These are phyloP conservation scores for Volvox carteri DNA, from an alignment of 163 green algal genomes.

Conservation along the genomic window DNA sequence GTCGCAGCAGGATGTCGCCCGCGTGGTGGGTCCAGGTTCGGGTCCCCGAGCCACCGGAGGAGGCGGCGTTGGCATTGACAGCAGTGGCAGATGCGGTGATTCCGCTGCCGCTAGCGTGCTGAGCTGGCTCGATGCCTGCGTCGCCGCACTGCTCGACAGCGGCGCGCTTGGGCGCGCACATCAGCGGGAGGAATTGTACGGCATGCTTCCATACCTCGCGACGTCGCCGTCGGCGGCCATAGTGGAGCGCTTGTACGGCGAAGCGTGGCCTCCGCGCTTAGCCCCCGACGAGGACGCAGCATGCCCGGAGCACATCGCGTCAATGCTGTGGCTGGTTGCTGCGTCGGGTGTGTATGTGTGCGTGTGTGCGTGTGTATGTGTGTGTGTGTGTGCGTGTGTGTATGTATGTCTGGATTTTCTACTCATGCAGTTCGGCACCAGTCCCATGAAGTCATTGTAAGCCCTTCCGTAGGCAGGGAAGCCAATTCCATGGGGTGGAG, in stretches of 20 bases:
- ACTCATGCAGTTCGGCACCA: no score
- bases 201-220: conserved; percentile 34
- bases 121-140: conserved; percentile 29
- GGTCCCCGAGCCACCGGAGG: neutral
- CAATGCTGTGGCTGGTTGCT: conserved; percentile 6
- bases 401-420: no score
- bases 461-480: no score
- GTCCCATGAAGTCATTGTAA: no score
- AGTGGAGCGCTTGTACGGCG: conserved; percentile 16
- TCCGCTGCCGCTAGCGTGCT: neutral
- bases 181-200: conserved; percentile 46
- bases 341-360: conserved; percentile 19
- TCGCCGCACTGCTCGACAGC: conserved; percentile 6
- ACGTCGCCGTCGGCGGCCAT: conserved; percentile 15
- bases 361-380: no score
- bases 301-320: neutral
- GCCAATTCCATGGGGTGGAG: no score
- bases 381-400: no score
- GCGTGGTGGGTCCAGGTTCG: neutral
- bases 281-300: neutral
- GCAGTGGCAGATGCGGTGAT: neutral
- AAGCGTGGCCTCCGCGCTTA: neutral
- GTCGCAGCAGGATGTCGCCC: neutral
- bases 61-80: neutral
- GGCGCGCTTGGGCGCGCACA: neutral